Conservation (phyloP, 2,329 filamentous ascomycete species). For the Coniochaeta ligniaria region DNA sequence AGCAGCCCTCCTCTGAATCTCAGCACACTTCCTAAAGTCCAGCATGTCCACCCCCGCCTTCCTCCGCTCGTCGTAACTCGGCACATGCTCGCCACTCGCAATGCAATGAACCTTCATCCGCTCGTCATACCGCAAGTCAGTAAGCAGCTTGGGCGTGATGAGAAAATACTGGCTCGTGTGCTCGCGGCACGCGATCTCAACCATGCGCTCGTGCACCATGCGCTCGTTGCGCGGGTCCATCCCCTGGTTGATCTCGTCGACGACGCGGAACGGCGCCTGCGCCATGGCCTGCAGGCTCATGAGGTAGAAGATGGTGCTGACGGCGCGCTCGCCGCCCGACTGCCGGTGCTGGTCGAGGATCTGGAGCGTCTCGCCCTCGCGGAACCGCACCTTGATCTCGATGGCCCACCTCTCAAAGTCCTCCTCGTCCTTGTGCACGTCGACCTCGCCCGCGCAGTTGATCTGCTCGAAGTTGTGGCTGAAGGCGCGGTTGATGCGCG, state of each 20-base stretch:
- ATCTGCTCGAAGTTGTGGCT: slow-evolving; percentile 91
- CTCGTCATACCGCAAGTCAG: slow-evolving; percentile 74
- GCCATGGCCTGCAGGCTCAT: slow-evolving; percentile 95
- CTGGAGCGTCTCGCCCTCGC: slow-evolving; percentile 76
- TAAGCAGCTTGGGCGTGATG: slow-evolving; percentile 92
- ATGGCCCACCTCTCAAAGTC: slow-evolving; percentile 94
- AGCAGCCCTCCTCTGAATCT: slow-evolving; percentile 32
- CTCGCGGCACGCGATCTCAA: slow-evolving; percentile 88
- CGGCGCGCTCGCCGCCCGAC: slow-evolving; percentile 90
- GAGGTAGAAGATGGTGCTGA: slow-evolving; percentile 97
- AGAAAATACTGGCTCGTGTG: slow-evolving; percentile 86
- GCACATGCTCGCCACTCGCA: slow-evolving; percentile 75
- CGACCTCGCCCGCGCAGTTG: slow-evolving; percentile 86
- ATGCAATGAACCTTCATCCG: slow-evolving; percentile 95
- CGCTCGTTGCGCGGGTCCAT: slow-evolving; percentile 99
- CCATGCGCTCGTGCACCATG: slow-evolving; percentile 96
- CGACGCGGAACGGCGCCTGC: slow-evolving; percentile 91
- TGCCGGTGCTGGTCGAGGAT: slow-evolving; percentile 87
- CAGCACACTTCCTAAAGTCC: slow-evolving; percentile 40
- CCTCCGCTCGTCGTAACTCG: slow-evolving; percentile 34
- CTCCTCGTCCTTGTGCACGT: slow-evolving; percentile 81
- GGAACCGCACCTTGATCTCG: slow-evolving; percentile 91
- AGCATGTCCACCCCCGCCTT: slow-evolving; percentile 23
- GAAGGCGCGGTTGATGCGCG: slow-evolving; percentile 83
- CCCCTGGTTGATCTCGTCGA: slow-evolving; percentile 99